Conservation (phyloP, 2,329 filamentous ascomycete genomes). For the Fusarium begoniae region DNA sequence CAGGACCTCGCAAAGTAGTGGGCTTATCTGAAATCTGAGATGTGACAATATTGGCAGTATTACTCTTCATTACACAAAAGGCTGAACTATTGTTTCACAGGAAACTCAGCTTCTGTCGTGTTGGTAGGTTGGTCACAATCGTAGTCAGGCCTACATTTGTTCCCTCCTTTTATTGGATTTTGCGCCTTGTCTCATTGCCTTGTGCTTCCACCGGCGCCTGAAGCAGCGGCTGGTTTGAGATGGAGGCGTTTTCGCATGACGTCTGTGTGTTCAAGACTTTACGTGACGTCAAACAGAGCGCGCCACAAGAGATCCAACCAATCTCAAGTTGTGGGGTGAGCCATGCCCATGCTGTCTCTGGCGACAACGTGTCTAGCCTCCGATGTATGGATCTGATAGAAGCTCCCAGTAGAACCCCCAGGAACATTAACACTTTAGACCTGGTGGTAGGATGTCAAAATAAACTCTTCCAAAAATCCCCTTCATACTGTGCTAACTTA, state of each 20-base stretch:
- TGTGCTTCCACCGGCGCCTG: conserved; percentile 28
- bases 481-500: background rate
- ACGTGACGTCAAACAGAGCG: conserved; percentile 43
- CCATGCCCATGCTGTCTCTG: conserved; percentile 19
- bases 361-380: conserved; percentile 40
- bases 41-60: background rate
- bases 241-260: conserved; percentile 35
- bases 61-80: background rate
- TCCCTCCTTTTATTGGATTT: conserved; percentile 1
- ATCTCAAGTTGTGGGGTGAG: conserved; percentile 41
- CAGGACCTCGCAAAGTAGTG: conserved; percentile 1
- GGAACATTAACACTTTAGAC: background rate
- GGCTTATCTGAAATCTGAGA: background rate
- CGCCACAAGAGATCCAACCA: conserved; percentile 43
- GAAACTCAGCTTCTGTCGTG: conserved; percentile 21
- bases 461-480: background rate
- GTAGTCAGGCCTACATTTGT: background rate
- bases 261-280: conserved; percentile 30
- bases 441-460: background rate
- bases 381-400: conserved; percentile 5
- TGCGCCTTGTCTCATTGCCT: conserved; percentile 25
- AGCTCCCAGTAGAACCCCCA: background rate
- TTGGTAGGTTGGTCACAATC: background rate
- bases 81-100: conserved; percentile 3
- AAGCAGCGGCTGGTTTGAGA: conserved; percentile 37